Evolutionary conservation across 257 asterid species (phyloP).

Genomic region (Solanum etuberosum): DNA sequence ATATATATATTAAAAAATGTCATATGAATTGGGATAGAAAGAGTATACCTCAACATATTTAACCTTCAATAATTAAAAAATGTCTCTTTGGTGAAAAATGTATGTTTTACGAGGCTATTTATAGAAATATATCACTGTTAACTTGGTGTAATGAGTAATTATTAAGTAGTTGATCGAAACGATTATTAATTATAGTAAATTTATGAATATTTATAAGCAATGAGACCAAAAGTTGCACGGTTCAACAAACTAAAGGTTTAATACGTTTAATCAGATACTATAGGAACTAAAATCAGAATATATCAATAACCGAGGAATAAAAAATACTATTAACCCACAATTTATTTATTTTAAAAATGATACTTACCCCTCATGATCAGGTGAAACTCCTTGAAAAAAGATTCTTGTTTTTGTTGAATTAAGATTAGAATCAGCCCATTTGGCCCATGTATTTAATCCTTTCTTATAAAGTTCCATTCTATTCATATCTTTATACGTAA

Average conservation of each 20-base stretch:
- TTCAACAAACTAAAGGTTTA: not conserved
- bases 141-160: not conserved
- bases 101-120: not conserved
- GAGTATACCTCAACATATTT: not conserved
- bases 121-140: not conserved
- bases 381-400: conserved; percentile 57
- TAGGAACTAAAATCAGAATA: not conserved
- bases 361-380: conserved; percentile 43
- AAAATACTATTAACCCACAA: not conserved
- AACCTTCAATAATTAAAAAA: not conserved
- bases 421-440: conserved; percentile 36
- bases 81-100: not conserved
- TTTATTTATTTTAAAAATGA: not conserved
- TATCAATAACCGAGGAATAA: not conserved
- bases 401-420: conserved; percentile 25
- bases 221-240: not conserved
- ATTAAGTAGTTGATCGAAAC: not conserved
- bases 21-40: not conserved
- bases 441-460: conserved; percentile 45
- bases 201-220: not conserved
- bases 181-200: not conserved
- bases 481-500: conserved; percentile 27
- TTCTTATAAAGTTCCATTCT: conserved; percentile 32
- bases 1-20: too few relatives aligned
- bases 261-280: not conserved